Percentiles rank a stretch among this genome's conserved stretches.
These are phyloP conservation scores for Saccharomyces hybrid DNA, from an alignment of 1,139 yeast genomes.

Conservation along the genomic window DNA sequence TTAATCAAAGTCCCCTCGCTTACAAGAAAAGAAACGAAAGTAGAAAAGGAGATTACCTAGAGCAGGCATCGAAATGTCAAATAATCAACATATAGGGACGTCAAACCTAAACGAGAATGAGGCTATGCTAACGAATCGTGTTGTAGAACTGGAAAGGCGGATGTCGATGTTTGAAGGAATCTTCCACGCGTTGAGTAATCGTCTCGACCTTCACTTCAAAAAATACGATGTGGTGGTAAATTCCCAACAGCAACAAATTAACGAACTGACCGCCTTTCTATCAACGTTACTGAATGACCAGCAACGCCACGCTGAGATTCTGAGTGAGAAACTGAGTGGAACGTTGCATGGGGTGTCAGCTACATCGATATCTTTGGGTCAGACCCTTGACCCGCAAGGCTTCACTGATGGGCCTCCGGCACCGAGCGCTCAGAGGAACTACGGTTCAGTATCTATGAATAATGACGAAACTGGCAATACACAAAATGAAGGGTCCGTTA, in stretches of 20 bases:
- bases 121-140: slow-evolving; percentile 14
- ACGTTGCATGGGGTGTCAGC: slow-evolving; percentile 22
- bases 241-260: slow-evolving; percentile 30
- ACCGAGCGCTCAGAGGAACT: not conserved
- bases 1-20: not conserved
- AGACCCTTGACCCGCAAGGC: slow-evolving; percentile 1
- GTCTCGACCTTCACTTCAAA: slow-evolving; percentile 29
- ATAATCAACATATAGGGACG: not conserved
- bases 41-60: not conserved
- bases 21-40: not conserved
- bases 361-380: slow-evolving; percentile 14
- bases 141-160: slow-evolving; percentile 26
- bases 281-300: slow-evolving; percentile 27
- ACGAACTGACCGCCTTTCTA: slow-evolving; percentile 22
- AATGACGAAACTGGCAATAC: not conserved
- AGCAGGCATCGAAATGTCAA: slow-evolving; percentile 1
- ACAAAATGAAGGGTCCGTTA: not conserved
- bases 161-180: slow-evolving; percentile 27
- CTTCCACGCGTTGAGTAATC: slow-evolving; percentile 27
- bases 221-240: slow-evolving; percentile 26
- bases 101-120: slow-evolving; percentile 9
- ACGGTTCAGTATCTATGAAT: not conserved
- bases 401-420: not conserved
- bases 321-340: slow-evolving; percentile 22
- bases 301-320: slow-evolving; percentile 21